Evolutionary conservation across 305 asterid genomes (phyloP).

Genomic region (Solanum hybrid): DNA sequence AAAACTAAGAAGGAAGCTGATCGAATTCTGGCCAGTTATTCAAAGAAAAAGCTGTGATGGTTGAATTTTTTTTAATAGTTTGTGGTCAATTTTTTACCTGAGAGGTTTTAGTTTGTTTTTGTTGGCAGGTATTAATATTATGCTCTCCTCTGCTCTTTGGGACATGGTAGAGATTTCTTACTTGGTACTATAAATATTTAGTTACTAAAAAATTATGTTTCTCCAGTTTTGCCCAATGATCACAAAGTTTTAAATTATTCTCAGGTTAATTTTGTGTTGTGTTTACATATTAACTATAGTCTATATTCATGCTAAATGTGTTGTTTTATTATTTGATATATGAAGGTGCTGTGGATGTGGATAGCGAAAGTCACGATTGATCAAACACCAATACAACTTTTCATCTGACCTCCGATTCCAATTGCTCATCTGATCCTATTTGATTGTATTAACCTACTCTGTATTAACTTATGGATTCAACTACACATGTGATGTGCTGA

Average conservation of each 20-base stretch:
- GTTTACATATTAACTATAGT: not conserved
- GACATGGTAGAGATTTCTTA: not conserved
- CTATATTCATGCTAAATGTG: not conserved
- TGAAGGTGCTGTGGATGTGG: conserved; percentile 94
- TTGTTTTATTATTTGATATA: not conserved
- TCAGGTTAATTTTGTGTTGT: not conserved
- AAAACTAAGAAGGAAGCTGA: not conserved
- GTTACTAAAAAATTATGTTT: not conserved
- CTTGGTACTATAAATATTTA: not conserved
- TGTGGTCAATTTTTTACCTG: not conserved
- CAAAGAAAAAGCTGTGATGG: not conserved
- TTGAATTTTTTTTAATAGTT: not conserved
- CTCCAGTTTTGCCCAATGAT: not conserved
- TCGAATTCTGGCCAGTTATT: not conserved
- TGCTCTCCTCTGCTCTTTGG: not conserved
- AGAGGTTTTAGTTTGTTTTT: not conserved
- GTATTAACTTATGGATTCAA: no score
- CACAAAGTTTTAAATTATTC: not conserved
- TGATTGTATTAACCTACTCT: no score
- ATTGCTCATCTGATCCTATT: no score
- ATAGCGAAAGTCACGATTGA: conserved; percentile 78
- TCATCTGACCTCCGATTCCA: conserved; percentile 18
- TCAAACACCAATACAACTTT: conserved; percentile 92
- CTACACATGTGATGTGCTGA: no score
- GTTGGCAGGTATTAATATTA: not conserved